phyloP scores from a whole-genome alignment of 2,329 filamentous ascomycete genomes.

The Diaporthe sp. region DNA sequence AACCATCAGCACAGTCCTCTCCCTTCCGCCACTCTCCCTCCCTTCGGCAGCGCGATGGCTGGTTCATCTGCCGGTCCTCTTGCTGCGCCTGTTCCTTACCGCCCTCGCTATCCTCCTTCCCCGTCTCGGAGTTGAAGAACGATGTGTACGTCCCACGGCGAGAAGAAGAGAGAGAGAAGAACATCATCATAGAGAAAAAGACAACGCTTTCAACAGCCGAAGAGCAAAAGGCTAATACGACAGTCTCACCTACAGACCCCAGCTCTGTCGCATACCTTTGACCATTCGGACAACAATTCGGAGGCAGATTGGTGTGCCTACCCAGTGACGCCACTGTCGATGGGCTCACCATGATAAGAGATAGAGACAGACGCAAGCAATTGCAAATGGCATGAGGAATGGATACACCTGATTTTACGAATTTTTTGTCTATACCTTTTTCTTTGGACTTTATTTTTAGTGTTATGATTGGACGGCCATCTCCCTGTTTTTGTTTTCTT shows the following conservation, averaged over 20 bases:
- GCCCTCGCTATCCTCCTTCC: slow-evolving; percentile 42
- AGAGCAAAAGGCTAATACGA: slow-evolving; percentile 61
- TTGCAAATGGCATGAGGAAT: slow-evolving; percentile 9
- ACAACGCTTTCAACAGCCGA: slow-evolving; percentile 23
- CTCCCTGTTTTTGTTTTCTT: background rate
- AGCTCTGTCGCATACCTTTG: slow-evolving; percentile 81
- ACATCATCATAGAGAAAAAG: slow-evolving; percentile 22
- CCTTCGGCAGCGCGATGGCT: slow-evolving; percentile 40
- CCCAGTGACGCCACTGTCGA: slow-evolving; percentile 80
- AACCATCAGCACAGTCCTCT: slow-evolving; percentile 46
- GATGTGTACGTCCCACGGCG: slow-evolving; percentile 28
- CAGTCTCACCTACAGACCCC: slow-evolving; percentile 72
- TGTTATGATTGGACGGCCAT: slow-evolving; percentile 31
- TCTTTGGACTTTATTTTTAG: background rate
- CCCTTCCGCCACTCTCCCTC: slow-evolving; percentile 47
- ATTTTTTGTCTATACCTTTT: slow-evolving; percentile 33
- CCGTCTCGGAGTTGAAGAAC: slow-evolving; percentile 37
- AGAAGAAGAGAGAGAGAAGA: slow-evolving; percentile 22
- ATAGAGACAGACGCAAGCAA: slow-evolving; percentile 32
- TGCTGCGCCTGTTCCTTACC: slow-evolving; percentile 43
- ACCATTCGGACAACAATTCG: slow-evolving; percentile 75
- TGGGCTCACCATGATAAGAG: slow-evolving; percentile 54
- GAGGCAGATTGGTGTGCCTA: slow-evolving; percentile 72
- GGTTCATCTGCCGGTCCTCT: slow-evolving; percentile 39
- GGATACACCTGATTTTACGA: background rate